Conservation (phyloP, 2,329 filamentous ascomycete species). For the Ophiostoma tasmaniense region DNA sequence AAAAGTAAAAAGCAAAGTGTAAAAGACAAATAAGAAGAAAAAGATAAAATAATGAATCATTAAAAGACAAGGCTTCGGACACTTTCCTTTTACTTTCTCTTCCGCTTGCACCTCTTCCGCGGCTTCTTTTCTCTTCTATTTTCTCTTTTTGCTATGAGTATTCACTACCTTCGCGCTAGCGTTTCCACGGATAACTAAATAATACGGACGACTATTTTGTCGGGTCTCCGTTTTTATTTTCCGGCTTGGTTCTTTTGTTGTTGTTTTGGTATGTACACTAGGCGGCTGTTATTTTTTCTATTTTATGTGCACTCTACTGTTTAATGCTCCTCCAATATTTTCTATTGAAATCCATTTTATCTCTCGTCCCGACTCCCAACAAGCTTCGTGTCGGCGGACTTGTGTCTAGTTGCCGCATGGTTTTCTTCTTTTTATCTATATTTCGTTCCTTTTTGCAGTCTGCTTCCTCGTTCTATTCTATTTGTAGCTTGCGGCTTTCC, state of each 20-base stretch:
- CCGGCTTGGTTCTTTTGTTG: not conserved
- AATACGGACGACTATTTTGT: not conserved
- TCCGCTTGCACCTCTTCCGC: not conserved
- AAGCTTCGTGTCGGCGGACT: not conserved
- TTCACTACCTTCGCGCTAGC: not conserved
- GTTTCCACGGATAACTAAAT: not conserved
- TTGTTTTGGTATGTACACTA: not conserved
- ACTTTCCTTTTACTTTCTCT: not conserved
- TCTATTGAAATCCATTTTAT: not conserved
- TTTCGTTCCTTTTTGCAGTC: not conserved
- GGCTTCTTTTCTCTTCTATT: not conserved
- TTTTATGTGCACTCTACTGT: not conserved
- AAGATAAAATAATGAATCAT: not conserved
- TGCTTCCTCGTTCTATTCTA: not conserved
- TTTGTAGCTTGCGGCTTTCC: not conserved
- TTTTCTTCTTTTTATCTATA: not conserved
- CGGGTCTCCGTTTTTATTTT: not conserved
- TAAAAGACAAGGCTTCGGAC: not conserved
- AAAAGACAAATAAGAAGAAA: not conserved
- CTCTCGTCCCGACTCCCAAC: not conserved
- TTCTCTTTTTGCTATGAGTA: not conserved
- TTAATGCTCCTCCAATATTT: no score
- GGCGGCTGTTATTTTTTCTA: not conserved
- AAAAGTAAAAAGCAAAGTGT: not conserved
- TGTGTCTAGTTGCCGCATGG: not conserved